Base-by-base conservation (phyloP, 1,139 yeast species). In the Sugiyamaella grinbergsii region DNA sequence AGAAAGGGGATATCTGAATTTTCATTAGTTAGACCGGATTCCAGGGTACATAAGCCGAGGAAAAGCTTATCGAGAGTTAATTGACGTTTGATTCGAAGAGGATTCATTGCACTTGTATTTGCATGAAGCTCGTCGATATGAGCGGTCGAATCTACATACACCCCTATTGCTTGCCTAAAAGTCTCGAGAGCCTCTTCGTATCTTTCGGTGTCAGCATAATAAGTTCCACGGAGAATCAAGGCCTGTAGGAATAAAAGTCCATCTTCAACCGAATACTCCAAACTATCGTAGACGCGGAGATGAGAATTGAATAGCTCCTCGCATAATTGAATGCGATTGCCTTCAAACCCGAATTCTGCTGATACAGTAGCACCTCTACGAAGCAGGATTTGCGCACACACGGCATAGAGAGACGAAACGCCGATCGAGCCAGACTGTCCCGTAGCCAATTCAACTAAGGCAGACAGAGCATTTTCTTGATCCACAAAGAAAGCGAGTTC, bases 401-500 rank as follows among this genome's bases (percentile, higher is more conserved):
- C 32, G 18, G 43, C 43, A 28, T 49, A 49, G 10, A 49, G 26
- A 7, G 43, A 37, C 5, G 52, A 29, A 26, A 20, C 15, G 11
- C 38, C 10, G 16, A 41, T 23, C 18, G 33, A 31, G n/a, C 26
- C 40, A 2, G 44, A 10, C n/a, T 26, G 18, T 22, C 31, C 43
- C 10, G 37, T 29, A 7, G 31, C 36, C 13, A 28, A 20, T 19
- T 31, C 39, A 13, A 33, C 34, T 16, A 34, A 18, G 15, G 42
- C 43, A 24, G 39, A 33, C 13, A 40, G 7, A 4, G 49, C 47
- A 31, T 31, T 22, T 8, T 49, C 47, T 28, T 38, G 42, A 11
- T 49, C 52, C 8, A 49, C 37, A 28, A 37, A 43, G 34, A 32
- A 49, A 13, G 45, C 34, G 16, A 43, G 11, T 20, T 49, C 52